These are phyloP conservation scores for Aspergillus jensenii DNA, from an alignment of 2,329 filamentous ascomycete species.

Conservation along the genomic window DNA sequence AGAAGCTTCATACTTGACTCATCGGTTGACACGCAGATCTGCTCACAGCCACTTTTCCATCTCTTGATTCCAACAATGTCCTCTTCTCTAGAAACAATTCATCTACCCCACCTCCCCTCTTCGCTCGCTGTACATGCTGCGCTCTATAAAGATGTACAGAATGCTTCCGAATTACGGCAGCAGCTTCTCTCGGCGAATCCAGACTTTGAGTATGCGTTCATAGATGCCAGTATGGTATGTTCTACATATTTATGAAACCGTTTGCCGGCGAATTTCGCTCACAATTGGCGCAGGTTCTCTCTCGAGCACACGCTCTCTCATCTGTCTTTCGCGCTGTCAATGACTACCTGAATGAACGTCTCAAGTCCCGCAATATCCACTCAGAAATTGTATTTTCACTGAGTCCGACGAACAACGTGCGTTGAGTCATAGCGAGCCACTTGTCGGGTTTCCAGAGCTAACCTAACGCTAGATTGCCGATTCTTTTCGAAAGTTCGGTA, in stretches of 20 bases:
- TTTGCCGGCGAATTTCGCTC: background rate
- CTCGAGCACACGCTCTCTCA: constrained; percentile 69
- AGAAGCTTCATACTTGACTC: background rate
- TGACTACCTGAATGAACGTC: constrained; percentile 57
- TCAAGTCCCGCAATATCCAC: constrained; percentile 83
- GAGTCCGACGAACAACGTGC: constrained; percentile 78
- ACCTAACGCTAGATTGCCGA: constrained; percentile 71
- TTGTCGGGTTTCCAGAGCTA: constrained; percentile 10
- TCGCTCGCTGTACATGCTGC: constrained; percentile 69
- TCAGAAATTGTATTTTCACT: constrained; percentile 82
- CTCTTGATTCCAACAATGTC: background rate
- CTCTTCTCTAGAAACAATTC: constrained; percentile 59
- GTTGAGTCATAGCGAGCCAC: constrained; percentile 22
- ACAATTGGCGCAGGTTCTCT: constrained; percentile 58
- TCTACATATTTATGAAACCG: background rate
- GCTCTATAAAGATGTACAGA: constrained; percentile 74
- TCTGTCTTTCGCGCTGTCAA: constrained; percentile 77
- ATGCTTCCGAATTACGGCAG: constrained; percentile 73
- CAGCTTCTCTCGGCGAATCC: constrained; percentile 83
- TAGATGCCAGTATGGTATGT: constrained; percentile 77
- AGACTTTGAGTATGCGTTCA: constrained; percentile 88
- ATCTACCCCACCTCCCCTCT: constrained; percentile 72
- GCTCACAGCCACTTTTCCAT: background rate
- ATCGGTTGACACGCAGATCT: background rate
- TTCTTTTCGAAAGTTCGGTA: constrained; percentile 84